Evolutionary conservation across 192 early-diverging fungal species (phyloP).

Genomic region (Podila clonocystis): DNA sequence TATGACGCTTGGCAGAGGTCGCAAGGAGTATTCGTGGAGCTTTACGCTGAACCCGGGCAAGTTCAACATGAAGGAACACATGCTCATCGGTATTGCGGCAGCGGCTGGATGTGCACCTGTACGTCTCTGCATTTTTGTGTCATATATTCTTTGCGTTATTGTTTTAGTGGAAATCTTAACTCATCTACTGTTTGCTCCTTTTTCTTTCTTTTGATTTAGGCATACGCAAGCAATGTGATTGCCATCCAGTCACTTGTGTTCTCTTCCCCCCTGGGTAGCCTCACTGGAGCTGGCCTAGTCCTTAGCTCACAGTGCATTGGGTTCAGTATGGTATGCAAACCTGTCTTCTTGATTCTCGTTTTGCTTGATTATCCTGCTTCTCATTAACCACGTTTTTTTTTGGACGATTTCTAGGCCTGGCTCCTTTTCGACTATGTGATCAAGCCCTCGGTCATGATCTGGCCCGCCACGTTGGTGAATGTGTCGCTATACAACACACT

Average conservation of each 20-base stretch:
- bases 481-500: constrained; percentile 60
- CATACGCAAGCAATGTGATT: constrained; percentile 39
- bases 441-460: constrained; percentile 85
- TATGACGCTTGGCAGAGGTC: not conserved
- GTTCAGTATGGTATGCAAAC: constrained; percentile 38
- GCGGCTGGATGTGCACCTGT: constrained; percentile 60
- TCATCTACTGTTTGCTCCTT: not conserved
- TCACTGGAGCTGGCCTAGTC: constrained; percentile 33
- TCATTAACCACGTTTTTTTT: no score
- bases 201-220: constrained; percentile 1
- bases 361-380: not conserved
- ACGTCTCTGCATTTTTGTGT: not conserved
- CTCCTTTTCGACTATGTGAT: constrained; percentile 75
- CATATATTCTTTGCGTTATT: not conserved
- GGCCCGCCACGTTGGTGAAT: constrained; percentile 80
- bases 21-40: constrained; percentile 9
- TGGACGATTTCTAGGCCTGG: constrained; percentile 18
- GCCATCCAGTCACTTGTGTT: constrained; percentile 40
- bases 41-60: constrained; percentile 44
- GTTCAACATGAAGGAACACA: constrained; percentile 79
- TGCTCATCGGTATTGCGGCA: constrained; percentile 67
- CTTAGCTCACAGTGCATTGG: constrained; percentile 41
- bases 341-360: not conserved
- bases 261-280: constrained; percentile 8
- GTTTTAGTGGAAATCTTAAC: no score